Percentiles rank a stretch among this genome's conserved stretches.
Evolutionary conservation across 2,329 filamentous ascomycete genomes (phyloP).

Genomic region (Claviceps cyperi): DNA sequence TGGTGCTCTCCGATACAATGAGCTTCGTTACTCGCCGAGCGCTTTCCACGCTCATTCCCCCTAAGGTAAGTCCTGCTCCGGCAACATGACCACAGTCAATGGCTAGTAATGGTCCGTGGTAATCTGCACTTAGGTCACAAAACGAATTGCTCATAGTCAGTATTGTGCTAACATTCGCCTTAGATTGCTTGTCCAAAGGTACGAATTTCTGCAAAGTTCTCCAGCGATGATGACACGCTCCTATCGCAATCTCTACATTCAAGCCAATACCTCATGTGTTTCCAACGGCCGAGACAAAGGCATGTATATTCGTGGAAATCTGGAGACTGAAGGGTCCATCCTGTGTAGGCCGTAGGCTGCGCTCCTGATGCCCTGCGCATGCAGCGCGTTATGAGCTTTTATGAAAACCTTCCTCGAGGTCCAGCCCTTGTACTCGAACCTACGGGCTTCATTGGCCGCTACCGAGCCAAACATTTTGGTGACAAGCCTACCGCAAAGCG

Average conservation of each 20-base stretch:
- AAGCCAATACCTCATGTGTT: neutral
- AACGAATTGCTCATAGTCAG: constrained; percentile 3
- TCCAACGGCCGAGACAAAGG: neutral
- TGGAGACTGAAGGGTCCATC: constrained; percentile 20
- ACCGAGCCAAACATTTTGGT: constrained; percentile 87
- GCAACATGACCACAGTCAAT: neutral
- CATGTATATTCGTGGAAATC: neutral
- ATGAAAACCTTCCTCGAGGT: constrained; percentile 94
- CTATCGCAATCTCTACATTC: neutral
- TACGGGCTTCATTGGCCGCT: constrained; percentile 72
- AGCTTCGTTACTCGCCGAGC: constrained; percentile 81
- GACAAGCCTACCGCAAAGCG: constrained; percentile 81
- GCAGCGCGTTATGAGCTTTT: constrained; percentile 96
- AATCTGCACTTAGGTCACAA: too few species aligned
- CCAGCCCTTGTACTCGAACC: constrained; percentile 70
- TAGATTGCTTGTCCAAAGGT: constrained; percentile 76
- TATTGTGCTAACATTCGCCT: constrained; percentile 10
- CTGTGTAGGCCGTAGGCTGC: constrained; percentile 70
- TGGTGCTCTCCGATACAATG: constrained; percentile 47
- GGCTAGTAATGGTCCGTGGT: too few species aligned
- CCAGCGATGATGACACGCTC: neutral
- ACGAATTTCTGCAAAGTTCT: constrained; percentile 15
- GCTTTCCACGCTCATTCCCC: constrained; percentile 96
- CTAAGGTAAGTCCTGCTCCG: constrained; percentile 56
- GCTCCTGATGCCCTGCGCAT: constrained; percentile 94